Percentiles rank a stretch among this genome's conserved stretches.
phyloP scores from a whole-genome alignment of 306 rosid species.

The Corylus americana region DNA sequence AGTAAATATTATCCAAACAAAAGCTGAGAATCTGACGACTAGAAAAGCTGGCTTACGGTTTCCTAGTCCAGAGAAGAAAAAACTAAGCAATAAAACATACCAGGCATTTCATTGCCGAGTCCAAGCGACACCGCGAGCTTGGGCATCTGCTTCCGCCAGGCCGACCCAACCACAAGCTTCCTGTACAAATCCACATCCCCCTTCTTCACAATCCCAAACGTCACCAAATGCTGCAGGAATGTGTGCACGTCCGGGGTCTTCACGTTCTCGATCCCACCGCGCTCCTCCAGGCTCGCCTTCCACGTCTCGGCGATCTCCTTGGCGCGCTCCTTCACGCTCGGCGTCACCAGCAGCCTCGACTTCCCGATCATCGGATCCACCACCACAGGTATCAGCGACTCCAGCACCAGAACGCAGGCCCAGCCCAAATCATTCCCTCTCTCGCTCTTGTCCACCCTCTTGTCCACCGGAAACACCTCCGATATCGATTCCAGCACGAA shows the following conservation, averaged over 20 bases:
- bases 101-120: constrained; percentile 87
- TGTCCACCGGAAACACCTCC: constrained; percentile 88
- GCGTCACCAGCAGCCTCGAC: constrained; percentile 83
- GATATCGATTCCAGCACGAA: constrained; percentile 87
- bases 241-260: constrained; percentile 96
- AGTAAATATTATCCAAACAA: neutral
- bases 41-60: neutral
- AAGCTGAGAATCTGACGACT: neutral
- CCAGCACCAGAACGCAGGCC: constrained; percentile 92
- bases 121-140: constrained; percentile 95
- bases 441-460: constrained; percentile 60
- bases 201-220: constrained; percentile 84
- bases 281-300: constrained; percentile 86
- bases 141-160: constrained; percentile 99
- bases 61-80: neutral
- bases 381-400: constrained; percentile 75
- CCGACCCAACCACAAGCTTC: constrained; percentile 89
- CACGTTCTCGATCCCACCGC: constrained; percentile 89
- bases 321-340: constrained; percentile 66
- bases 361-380: constrained; percentile 85
- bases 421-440: constrained; percentile 75
- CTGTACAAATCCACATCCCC: constrained; percentile 70
- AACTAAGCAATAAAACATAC: constrained; percentile 30
- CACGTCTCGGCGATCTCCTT: constrained; percentile 80
- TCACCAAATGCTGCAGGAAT: constrained; percentile 91